Conservation (phyloP, 148 eudicot species). For the Persicaria tinctoria region DNA sequence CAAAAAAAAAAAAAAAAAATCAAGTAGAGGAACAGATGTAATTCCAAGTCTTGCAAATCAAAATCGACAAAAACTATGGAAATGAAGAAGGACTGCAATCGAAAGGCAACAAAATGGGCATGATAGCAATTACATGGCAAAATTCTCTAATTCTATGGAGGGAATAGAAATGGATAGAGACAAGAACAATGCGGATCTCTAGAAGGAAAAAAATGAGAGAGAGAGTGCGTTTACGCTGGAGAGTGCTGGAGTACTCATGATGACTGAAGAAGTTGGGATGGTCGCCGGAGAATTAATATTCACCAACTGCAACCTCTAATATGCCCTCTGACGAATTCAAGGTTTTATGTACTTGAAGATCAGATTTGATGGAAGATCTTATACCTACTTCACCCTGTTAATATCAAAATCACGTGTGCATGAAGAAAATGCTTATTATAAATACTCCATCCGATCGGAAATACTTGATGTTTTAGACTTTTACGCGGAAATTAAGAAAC, state of each 20-base stretch:
- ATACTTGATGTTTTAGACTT: too few relatives aligned
- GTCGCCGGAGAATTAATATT: not conserved
- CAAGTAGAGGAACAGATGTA: not conserved
- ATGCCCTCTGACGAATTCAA: not conserved
- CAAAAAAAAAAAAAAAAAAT: conserved; percentile 3
- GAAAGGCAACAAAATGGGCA: not conserved
- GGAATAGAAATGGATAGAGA: not conserved
- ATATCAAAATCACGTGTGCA: not conserved
- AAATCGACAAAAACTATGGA: not conserved
- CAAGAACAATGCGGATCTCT: conserved; percentile 1
- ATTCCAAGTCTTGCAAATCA: conserved; percentile 1
- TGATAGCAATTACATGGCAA: not conserved
- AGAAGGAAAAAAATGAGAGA: not conserved
- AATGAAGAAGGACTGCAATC: not conserved
- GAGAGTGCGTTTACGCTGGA: conserved; percentile 26
- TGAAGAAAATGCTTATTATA: too few relatives aligned
- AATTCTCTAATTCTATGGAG: not conserved
- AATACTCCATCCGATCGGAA: too few relatives aligned
- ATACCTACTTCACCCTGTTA: not conserved
- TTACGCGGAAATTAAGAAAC: too few relatives aligned
- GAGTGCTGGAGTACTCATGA: conserved; percentile 45
- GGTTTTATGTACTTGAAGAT: not conserved
- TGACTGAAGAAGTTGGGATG: not conserved
- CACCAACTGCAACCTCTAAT: not conserved
- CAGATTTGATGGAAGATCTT: conserved; percentile 3